phyloP scores from a whole-genome alignment of 495 filamentous ascomycete genomes.

The Aspergillus funiculosus region DNA sequence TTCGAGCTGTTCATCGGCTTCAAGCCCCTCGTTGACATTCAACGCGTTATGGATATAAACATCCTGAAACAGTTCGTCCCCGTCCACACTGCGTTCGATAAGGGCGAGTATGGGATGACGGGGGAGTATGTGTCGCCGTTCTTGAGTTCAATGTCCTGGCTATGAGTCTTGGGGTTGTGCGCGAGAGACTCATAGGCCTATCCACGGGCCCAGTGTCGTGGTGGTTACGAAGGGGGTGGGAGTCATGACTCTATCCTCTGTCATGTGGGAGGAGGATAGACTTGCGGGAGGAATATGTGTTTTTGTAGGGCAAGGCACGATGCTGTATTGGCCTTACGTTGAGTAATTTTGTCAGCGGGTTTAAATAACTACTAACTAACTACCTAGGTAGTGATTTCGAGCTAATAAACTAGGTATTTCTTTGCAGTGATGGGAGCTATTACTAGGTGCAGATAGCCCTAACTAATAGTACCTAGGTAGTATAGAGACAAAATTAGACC shows the following conservation, averaged over 20 bases:
- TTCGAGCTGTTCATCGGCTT: conserved; percentile 78
- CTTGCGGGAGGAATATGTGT: conserved; percentile 58
- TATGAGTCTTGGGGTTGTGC: conserved; percentile 51
- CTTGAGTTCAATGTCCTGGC: conserved; percentile 66
- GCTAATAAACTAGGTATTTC: no score
- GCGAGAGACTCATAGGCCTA: conserved; percentile 49
- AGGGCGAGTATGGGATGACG: conserved; percentile 55
- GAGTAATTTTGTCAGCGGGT: conserved; percentile 32
- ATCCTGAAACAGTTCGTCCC: conserved; percentile 51
- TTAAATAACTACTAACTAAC: no score
- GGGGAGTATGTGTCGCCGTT: conserved; percentile 61
- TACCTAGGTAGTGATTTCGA: no score
- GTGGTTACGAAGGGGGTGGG: conserved; percentile 60
- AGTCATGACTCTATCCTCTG: conserved; percentile 47
- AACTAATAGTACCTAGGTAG: no score
- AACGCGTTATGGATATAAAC: conserved; percentile 47
- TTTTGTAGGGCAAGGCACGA: conserved; percentile 60
- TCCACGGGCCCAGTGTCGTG: conserved; percentile 60
- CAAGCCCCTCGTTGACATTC: conserved; percentile 43
- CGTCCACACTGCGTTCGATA: conserved; percentile 44
- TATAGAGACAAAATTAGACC: not conserved
- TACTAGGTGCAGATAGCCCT: no score
- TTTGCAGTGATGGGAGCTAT: no score
- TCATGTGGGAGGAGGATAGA: conserved; percentile 36
- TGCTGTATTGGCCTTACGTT: conserved; percentile 51